Evolutionary conservation across 768 basidiomycete genomes (phyloP).

Genomic region (Leccinum uliginosum): DNA sequence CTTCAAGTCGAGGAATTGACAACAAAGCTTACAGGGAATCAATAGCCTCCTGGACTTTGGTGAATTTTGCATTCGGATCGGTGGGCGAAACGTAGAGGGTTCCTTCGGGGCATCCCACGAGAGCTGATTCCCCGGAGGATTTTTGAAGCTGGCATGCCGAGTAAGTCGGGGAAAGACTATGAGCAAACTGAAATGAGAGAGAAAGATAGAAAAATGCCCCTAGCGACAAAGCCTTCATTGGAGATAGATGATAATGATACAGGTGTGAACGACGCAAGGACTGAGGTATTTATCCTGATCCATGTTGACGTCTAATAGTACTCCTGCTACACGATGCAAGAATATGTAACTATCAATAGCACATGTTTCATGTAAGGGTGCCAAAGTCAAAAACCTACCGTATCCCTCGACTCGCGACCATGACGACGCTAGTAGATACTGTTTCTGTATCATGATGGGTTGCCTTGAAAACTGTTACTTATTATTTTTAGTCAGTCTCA

Average conservation of each 20-base stretch:
- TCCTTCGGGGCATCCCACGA: conserved; percentile 50
- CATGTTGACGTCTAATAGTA: not conserved
- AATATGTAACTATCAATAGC: not conserved
- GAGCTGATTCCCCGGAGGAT: conserved; percentile 35
- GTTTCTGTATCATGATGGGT: too few species aligned
- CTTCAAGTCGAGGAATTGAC: not conserved
- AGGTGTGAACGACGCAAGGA: not conserved
- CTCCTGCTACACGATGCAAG: too few species aligned
- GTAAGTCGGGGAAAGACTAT: conserved; percentile 44
- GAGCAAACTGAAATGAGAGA: not conserved
- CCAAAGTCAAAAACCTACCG: not conserved
- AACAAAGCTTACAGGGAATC: conserved; percentile 44
- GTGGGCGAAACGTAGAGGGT: conserved; percentile 56
- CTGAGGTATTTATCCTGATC: not conserved
- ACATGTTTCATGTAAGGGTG: not conserved
- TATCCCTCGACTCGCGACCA: too few species aligned
- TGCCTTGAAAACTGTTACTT: too few species aligned
- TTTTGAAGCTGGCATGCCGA: conserved; percentile 52
- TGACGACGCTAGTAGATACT: not conserved
- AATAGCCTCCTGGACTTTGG: conserved; percentile 52
- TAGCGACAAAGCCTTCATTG: conserved; percentile 8
- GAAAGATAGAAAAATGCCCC: conserved; percentile 3
- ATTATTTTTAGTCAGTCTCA: too few species aligned
- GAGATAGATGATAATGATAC: not conserved
- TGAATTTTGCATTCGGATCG: conserved; percentile 44